A percentile compares a stretch with the other conserved stretches of the same genome.
Evolutionary conservation across 257 asterid species (phyloP).

Genomic region (Solanum sejunctum): DNA sequence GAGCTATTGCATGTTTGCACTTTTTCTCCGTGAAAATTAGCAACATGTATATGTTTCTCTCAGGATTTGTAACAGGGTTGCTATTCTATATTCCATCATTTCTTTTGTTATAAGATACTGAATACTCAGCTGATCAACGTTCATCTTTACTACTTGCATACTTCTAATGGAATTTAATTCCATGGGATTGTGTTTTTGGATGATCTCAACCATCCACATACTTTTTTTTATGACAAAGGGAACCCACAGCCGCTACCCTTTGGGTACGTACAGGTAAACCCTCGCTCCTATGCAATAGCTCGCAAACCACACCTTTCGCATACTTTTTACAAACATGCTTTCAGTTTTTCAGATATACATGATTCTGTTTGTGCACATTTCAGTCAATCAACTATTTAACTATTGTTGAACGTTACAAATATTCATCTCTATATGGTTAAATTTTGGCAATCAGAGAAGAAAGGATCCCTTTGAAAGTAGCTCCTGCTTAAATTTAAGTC

Average conservation of each 20-base stretch:
- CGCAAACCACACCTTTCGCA: too few species aligned
- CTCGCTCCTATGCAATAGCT: too few species aligned
- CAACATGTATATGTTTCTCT: not conserved
- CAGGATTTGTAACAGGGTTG: not conserved
- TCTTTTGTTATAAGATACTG: not conserved
- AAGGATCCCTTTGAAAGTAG: not conserved
- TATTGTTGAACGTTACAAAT: not conserved
- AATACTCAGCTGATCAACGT: not conserved
- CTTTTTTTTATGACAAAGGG: too few species aligned
- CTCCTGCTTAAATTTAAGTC: not conserved
- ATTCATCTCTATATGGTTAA: not conserved
- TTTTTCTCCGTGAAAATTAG: not conserved
- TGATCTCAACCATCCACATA: not conserved
- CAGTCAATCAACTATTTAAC: not conserved
- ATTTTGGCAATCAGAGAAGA: not conserved
- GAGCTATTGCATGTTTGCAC: not conserved
- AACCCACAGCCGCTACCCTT: too few species aligned
- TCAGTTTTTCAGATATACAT: not conserved
- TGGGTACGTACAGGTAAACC: too few species aligned
- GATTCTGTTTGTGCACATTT: not conserved
- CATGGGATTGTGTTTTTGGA: not conserved
- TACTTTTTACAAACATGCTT: not conserved
- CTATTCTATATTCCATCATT: not conserved
- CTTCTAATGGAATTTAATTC: not conserved
- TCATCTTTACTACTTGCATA: not conserved